Conservation (phyloP, 2,329 filamentous ascomycete species). For the Leptodontidium sp. region DNA sequence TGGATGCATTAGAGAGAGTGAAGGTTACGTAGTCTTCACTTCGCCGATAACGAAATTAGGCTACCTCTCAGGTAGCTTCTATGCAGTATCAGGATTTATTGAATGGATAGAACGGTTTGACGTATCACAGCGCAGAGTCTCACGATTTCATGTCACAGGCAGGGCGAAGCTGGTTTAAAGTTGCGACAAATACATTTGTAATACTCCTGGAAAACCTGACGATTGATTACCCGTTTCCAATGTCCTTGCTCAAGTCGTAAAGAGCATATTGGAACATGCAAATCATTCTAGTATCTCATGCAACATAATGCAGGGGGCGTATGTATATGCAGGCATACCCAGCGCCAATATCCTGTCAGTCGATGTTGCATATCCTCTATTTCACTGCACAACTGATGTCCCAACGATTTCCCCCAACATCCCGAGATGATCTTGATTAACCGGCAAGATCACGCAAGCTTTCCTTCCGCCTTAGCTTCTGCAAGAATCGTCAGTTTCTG, state of each 20-base stretch:
- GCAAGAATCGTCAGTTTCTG: slow-evolving; percentile 44
- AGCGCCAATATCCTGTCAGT: slow-evolving; percentile 21
- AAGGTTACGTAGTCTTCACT: no score
- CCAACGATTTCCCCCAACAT: slow-evolving; percentile 12
- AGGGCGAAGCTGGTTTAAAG: neutral
- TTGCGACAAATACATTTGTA: slow-evolving; percentile 25
- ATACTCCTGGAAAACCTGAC: slow-evolving; percentile 20
- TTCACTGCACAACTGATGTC: slow-evolving; percentile 5
- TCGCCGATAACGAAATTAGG: no score
- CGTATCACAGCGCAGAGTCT: neutral
- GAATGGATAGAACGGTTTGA: no score
- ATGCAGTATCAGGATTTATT: no score
- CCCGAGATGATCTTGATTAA: neutral
- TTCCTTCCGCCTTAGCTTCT: slow-evolving; percentile 80
- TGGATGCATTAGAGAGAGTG: no score
- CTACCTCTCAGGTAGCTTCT: no score
- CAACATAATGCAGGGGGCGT: slow-evolving; percentile 23
- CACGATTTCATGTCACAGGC: neutral
- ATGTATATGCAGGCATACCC: slow-evolving; percentile 20
- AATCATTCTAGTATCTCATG: slow-evolving; percentile 30
- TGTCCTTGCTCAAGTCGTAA: slow-evolving; percentile 12
- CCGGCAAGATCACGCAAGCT: slow-evolving; percentile 53
- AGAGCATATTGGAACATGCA: slow-evolving; percentile 22
- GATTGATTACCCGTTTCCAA: slow-evolving; percentile 20
- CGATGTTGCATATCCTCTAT: slow-evolving; percentile 11